Conservation (phyloP, 306 rosid genomes). For the Comarum palustre region DNA sequence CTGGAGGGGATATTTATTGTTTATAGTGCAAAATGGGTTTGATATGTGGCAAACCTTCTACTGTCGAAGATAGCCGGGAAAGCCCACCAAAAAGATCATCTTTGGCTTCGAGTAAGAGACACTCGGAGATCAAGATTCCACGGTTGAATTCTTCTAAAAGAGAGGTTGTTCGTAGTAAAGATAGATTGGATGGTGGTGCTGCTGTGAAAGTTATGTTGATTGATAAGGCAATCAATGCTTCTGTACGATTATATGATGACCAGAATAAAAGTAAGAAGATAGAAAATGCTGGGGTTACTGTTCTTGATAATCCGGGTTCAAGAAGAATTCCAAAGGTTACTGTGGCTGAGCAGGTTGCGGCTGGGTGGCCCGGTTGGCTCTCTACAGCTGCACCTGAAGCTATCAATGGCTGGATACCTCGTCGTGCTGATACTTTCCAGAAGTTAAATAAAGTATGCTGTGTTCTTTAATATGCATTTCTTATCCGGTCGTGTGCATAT, state of each 20-base stretch:
- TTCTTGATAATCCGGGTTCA: constrained; percentile 41
- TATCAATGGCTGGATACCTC: constrained; percentile 80
- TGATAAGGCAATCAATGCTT: constrained; percentile 48
- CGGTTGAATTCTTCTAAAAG: constrained; percentile 59
- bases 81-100: constrained; percentile 42
- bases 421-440: constrained; percentile 71
- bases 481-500: background rate
- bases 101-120: constrained; percentile 36
- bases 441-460: constrained; percentile 64
- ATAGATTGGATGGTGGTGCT: constrained; percentile 28
- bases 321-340: constrained; percentile 64
- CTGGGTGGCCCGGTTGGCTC: constrained; percentile 97
- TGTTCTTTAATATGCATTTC: constrained; percentile 6
- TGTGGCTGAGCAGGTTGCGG: constrained; percentile 81
- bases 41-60: constrained; percentile 52
- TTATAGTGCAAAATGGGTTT: constrained; percentile 63
- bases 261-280: constrained; percentile 43
- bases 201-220: constrained; percentile 43
- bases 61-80: constrained; percentile 57
- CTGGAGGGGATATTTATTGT: constrained; percentile 10
- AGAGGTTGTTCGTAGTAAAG: constrained; percentile 44
- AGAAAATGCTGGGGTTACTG: constrained; percentile 37
- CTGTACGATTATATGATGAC: constrained; percentile 39
- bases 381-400: constrained; percentile 84
- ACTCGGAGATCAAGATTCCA: constrained; percentile 32